phyloP scores from a whole-genome alignment of 768 basidiomycete genomes.

The Russula sp. region DNA sequence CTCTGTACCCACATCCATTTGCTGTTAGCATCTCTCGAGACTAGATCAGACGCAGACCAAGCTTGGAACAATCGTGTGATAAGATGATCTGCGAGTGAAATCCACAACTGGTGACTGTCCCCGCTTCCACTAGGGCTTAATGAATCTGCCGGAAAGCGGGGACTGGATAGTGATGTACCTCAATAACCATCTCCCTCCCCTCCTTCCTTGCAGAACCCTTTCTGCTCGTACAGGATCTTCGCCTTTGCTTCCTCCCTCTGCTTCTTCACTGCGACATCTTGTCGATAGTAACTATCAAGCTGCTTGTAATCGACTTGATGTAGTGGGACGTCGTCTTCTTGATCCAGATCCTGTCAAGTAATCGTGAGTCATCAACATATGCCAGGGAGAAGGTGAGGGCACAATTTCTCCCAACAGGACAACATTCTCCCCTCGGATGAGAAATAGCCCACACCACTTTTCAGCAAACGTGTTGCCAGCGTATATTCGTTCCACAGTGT shows the following conservation, averaged over 20 bases:
- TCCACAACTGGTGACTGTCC: constrained; percentile 23
- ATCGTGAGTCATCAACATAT: constrained; percentile 4
- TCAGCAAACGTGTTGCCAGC: constrained; percentile 85
- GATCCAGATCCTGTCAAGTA: constrained; percentile 70
- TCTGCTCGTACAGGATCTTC: constrained; percentile 71
- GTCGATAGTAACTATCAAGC: constrained; percentile 65
- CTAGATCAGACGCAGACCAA: neutral
- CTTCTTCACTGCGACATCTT: constrained; percentile 67
- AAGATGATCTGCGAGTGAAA: constrained; percentile 22
- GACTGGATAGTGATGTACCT: constrained; percentile 16
- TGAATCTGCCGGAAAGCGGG: constrained; percentile 32
- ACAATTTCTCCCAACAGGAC: constrained; percentile 96
- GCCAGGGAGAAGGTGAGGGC: constrained; percentile 13
- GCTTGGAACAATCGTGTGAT: neutral
- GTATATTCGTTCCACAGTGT: constrained; percentile 92
- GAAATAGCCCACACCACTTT: constrained; percentile 78
- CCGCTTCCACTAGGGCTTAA: constrained; percentile 28
- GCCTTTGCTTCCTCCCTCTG: constrained; percentile 78
- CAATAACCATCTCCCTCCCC: constrained; percentile 96
- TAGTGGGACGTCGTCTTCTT: constrained; percentile 81
- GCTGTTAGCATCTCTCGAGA: neutral
- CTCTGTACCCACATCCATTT: neutral
- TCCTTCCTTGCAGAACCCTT: constrained; percentile 91
- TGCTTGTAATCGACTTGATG: constrained; percentile 64
- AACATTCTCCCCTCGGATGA: constrained; percentile 98